phyloP scores from a whole-genome alignment of 306 rosid species.

The Pueraria montana region DNA sequence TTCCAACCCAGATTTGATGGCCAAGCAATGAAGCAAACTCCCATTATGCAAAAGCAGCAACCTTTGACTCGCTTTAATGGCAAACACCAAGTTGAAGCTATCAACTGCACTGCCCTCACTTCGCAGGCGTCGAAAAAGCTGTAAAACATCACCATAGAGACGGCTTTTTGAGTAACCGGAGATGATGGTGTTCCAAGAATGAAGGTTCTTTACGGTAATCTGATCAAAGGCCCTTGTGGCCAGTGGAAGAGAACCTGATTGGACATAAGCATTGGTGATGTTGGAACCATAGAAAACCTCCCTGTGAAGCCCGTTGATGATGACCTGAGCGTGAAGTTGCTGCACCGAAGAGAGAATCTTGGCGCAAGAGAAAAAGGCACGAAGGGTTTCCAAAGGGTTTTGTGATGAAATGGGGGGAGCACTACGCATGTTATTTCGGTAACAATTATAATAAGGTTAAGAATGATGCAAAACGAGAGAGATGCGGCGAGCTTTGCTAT shows the following conservation, averaged over 20 bases:
- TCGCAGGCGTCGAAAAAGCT: conserved; percentile 21
- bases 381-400: neutral
- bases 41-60: conserved; percentile 37
- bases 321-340: conserved; percentile 33
- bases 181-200: conserved; percentile 44
- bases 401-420: neutral
- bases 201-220: conserved; percentile 31
- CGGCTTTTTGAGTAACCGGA: conserved; percentile 28
- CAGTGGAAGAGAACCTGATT: conserved; percentile 41
- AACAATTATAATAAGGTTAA: neutral
- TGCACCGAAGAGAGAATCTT: conserved; percentile 21
- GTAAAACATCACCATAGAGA: conserved; percentile 13
- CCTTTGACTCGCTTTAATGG: conserved; percentile 29
- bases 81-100: conserved; percentile 41
- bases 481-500: too few relatives aligned
- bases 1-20: conserved; percentile 40
- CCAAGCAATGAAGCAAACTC: conserved; percentile 37
- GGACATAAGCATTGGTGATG: conserved; percentile 34
- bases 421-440: conserved; percentile 5
- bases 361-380: neutral
- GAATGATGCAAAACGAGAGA: neutral
- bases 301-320: conserved; percentile 23
- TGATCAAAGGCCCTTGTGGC: conserved; percentile 34
- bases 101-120: conserved; percentile 25
- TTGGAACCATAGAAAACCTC: conserved; percentile 36